phyloP scores from a whole-genome alignment of 2,329 filamentous ascomycete genomes.

The Fusarium nodosum region DNA sequence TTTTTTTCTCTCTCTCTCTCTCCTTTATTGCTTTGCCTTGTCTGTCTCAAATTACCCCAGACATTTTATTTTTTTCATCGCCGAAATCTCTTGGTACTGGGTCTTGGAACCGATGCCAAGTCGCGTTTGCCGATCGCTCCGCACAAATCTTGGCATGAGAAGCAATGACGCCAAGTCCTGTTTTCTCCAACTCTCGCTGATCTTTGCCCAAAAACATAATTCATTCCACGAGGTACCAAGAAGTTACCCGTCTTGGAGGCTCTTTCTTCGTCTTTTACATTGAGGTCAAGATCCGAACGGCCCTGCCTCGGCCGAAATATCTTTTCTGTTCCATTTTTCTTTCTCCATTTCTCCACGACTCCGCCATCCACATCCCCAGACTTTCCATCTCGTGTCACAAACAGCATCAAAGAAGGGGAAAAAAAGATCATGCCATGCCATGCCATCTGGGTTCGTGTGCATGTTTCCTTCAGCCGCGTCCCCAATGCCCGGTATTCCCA shows the following conservation, averaged over 20 bases:
- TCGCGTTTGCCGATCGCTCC: slow-evolving; percentile 26
- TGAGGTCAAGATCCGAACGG: slow-evolving; percentile 27
- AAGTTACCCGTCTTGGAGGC: not conserved
- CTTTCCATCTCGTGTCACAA: not conserved
- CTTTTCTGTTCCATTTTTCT: not conserved
- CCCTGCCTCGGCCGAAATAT: slow-evolving; percentile 41
- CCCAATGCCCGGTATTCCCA: slow-evolving; percentile 15
- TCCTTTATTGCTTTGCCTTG: not conserved
- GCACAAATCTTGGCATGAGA: slow-evolving; percentile 22
- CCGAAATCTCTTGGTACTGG: slow-evolving; percentile 2
- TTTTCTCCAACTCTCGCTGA: not conserved
- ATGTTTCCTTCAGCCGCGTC: slow-evolving; percentile 13
- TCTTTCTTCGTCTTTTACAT: too few species aligned
- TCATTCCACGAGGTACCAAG: not conserved
- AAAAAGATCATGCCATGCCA: not conserved
- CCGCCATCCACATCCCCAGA: slow-evolving; percentile 32
- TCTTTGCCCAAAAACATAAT: slow-evolving; percentile 1
- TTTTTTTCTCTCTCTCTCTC: too few species aligned
- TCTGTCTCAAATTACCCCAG: slow-evolving; percentile 1
- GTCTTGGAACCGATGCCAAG: slow-evolving; percentile 17
- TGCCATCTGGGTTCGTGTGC: not conserved
- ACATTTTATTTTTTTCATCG: not conserved
- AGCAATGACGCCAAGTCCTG: slow-evolving; percentile 23
- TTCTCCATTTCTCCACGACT: not conserved
- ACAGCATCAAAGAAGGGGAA: not conserved